Evolutionary conservation across 345 rosid species (phyloP).

Genomic region (Camelina sativa): DNA sequence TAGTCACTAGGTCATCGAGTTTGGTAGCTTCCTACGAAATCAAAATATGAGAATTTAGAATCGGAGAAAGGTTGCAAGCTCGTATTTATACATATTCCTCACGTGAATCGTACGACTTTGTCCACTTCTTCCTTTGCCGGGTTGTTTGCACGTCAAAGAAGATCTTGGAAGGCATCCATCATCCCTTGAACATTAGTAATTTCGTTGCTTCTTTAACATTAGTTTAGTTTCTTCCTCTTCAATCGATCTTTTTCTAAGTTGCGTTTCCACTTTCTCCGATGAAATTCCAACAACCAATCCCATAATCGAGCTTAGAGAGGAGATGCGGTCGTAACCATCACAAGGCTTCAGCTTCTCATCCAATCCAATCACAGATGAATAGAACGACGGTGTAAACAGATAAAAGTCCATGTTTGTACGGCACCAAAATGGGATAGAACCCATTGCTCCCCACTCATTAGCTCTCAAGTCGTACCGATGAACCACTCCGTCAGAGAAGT

Average conservation of each 20-base stretch:
- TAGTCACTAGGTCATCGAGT: too few relatives aligned
- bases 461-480: background rate
- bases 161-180: background rate
- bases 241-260: background rate
- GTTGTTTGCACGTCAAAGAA: too few relatives aligned
- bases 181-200: background rate
- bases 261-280: background rate
- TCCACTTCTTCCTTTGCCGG: too few relatives aligned
- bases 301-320: background rate
- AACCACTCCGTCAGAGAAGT: background rate
- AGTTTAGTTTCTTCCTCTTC: background rate
- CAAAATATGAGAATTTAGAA: too few relatives aligned
- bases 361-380: background rate
- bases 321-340: background rate
- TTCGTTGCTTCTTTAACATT: background rate
- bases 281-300: background rate
- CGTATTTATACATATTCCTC: too few relatives aligned
- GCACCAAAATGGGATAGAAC: too few relatives aligned
- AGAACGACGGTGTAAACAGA: background rate
- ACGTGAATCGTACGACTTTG: too few relatives aligned
- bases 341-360: background rate
- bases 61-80: too few relatives aligned
- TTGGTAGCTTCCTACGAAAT: too few relatives aligned
- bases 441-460: background rate
- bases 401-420: background rate